Evolutionary conservation across 495 filamentous ascomycete species (phyloP).

Genomic region (Xylaria nigripes): DNA sequence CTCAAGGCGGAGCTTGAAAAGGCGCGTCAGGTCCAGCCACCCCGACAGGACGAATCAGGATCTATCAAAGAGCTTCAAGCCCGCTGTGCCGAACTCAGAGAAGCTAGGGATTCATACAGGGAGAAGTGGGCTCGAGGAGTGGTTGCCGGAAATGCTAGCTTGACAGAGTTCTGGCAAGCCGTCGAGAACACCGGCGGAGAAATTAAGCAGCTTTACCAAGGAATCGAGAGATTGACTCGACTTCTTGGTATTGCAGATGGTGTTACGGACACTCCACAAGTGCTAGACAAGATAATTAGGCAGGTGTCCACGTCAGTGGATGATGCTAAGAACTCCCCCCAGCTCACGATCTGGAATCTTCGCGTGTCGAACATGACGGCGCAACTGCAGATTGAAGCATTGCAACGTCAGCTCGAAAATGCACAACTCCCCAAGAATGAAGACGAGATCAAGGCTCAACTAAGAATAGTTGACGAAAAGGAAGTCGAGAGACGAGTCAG

Average conservation of each 20-base stretch:
- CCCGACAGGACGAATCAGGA: not conserved
- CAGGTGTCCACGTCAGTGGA: not conserved
- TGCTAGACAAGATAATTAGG: not conserved
- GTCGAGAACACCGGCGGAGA: constrained; percentile 1
- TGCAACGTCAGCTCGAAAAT: constrained; percentile 1
- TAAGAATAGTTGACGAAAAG: not conserved
- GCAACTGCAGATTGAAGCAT: not conserved
- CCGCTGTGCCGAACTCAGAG: not conserved
- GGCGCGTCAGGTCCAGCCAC: not conserved
- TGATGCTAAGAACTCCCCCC: not conserved
- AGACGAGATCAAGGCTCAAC: not conserved
- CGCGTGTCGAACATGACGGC: not conserved
- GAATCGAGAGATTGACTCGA: not conserved
- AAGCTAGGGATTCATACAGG: not conserved
- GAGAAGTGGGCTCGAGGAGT: not conserved
- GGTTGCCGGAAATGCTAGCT: too few species aligned
- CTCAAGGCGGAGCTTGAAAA: not conserved
- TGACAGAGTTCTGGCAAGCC: constrained; percentile 5
- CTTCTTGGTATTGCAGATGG: constrained; percentile 2
- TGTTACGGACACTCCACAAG: not conserved
- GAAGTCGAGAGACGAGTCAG: constrained; percentile 1
- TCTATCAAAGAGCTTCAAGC: not conserved
- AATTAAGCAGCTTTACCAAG: constrained; percentile 2
- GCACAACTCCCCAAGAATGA: not conserved
- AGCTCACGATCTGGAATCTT: not conserved